Percentiles rank a stretch among this genome's conserved stretches.
These are phyloP conservation scores for Bretschneidera sinensis DNA, from an alignment of 345 rosid species.

Conservation along the genomic window DNA sequence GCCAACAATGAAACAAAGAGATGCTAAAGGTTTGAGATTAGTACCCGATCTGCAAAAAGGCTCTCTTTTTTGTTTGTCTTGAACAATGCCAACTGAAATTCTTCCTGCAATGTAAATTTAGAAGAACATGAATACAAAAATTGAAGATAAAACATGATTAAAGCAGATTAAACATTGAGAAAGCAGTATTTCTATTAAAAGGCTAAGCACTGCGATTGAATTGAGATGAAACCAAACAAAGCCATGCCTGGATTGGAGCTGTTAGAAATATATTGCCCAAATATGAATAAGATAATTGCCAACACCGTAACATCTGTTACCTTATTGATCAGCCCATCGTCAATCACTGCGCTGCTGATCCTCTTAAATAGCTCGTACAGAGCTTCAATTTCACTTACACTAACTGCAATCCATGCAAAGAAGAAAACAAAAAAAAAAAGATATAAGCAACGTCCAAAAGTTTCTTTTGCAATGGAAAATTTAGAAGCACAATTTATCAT, in stretches of 20 bases:
- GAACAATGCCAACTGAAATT: slow-evolving; percentile 63
- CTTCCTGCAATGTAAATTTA: slow-evolving; percentile 41
- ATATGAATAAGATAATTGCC: background rate
- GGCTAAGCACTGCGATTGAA: background rate
- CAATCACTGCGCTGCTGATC: slow-evolving; percentile 92
- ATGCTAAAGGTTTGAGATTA: background rate
- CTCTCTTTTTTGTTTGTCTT: slow-evolving; percentile 71
- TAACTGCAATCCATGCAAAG: slow-evolving; percentile 46
- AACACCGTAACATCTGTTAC: slow-evolving; percentile 28
- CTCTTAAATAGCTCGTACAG: slow-evolving; percentile 90
- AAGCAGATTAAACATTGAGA: slow-evolving; percentile 4
- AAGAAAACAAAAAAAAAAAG: slow-evolving; percentile 3
- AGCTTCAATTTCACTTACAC: slow-evolving; percentile 93
- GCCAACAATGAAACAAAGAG: no score
- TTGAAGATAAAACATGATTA: slow-evolving; percentile 7
- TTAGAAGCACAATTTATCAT: background rate
- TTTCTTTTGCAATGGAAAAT: slow-evolving; percentile 1
- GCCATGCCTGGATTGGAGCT: background rate
- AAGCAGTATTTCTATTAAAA: background rate
- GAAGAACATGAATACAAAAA: background rate
- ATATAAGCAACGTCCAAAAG: slow-evolving; percentile 13
- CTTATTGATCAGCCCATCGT: slow-evolving; percentile 93
- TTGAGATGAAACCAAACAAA: background rate
- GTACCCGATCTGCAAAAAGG: slow-evolving; percentile 66
- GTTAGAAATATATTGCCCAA: background rate